Conservation (phyloP, 164 flowering plant species). For the Kalanchoe fedtschenkoi region DNA sequence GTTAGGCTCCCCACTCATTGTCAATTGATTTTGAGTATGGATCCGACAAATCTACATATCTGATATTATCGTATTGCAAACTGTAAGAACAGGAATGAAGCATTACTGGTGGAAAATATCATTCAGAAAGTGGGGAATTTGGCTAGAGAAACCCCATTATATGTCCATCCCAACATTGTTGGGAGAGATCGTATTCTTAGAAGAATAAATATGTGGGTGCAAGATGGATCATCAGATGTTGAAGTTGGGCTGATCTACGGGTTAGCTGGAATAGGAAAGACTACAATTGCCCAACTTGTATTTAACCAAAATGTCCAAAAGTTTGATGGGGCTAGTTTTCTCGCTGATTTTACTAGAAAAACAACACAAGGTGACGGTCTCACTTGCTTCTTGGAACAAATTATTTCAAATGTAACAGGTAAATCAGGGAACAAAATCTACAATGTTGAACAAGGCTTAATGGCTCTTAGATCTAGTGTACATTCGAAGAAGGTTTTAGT, state of each 20-base stretch:
- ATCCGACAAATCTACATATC: no score
- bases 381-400: neutral
- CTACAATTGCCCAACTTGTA: constrained; percentile 9
- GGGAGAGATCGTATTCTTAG: constrained; percentile 1
- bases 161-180: neutral
- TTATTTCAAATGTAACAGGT: neutral
- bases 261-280: constrained; percentile 13
- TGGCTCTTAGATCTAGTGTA: neutral
- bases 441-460: neutral
- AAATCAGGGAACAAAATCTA: neutral
- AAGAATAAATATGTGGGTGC: neutral
- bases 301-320: neutral
- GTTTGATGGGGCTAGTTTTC: constrained; percentile 9
- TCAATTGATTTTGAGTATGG: no score
- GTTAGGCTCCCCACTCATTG: no score
- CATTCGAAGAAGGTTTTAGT: neutral
- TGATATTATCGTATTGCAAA: no score
- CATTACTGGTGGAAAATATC: neutral
- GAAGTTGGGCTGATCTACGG: constrained; percentile 4
- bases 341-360: neutral
- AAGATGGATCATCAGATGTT: neutral
- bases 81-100: no score
- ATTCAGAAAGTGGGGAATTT: neutral
- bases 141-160: neutral
- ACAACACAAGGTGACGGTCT: constrained; percentile 1